phyloP scores from a whole-genome alignment of 495 filamentous ascomycete genomes.

The Chaetomium fimeti region DNA sequence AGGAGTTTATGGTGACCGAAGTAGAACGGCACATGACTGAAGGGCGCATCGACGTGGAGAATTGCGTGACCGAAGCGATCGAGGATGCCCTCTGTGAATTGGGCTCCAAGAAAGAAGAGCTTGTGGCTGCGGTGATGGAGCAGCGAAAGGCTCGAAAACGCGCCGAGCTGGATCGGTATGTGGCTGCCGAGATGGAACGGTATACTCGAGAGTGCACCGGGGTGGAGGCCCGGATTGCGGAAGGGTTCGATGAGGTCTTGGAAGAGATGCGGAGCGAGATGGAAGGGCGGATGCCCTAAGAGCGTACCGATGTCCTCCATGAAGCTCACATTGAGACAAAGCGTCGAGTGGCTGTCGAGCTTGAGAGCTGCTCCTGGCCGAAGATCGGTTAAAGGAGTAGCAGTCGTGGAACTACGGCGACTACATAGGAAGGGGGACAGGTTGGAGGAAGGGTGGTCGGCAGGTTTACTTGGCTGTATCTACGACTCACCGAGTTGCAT shows the following conservation, averaged over 20 bases:
- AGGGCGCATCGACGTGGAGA: not conserved
- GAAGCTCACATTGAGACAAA: too few species aligned
- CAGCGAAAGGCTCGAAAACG: not conserved
- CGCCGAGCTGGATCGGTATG: constrained; percentile 6
- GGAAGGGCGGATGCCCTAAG: too few species aligned
- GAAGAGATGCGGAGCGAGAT: not conserved
- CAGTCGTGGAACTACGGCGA: not conserved
- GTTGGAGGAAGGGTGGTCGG: not conserved
- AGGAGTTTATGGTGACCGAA: too few species aligned
- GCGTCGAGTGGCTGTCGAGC: too few species aligned
- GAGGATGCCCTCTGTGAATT: too few species aligned
- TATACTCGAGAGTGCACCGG: not conserved
- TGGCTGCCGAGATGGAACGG: not conserved
- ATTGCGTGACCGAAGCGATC: too few species aligned
- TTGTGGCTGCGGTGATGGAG: too few species aligned
- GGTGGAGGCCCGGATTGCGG: not conserved
- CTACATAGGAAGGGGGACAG: not conserved
- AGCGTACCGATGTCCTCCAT: not conserved
- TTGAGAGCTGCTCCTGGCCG: too few species aligned
- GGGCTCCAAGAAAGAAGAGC: too few species aligned
- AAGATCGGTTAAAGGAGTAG: not conserved
- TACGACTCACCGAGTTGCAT: not conserved
- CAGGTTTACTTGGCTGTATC: not conserved
- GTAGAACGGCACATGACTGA: not conserved
- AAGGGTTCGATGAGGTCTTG: too few species aligned